Percentiles rank a stretch among this genome's conserved stretches.
Conservation (phyloP, 108 stramenopile genomes). For the Cyclotella sp. region DNA sequence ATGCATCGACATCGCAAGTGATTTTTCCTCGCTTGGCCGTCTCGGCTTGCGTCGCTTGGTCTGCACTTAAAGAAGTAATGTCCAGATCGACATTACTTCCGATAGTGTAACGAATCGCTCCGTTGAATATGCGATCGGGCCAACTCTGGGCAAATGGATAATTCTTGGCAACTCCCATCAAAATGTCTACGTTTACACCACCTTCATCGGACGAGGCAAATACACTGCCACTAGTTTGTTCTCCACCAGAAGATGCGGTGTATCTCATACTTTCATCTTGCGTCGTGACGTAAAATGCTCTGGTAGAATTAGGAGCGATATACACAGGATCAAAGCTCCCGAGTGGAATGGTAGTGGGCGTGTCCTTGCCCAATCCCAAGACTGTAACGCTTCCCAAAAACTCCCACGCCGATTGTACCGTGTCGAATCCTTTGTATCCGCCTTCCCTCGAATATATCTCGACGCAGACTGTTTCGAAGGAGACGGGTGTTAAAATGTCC, state of each 20-base stretch:
- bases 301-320: slow-evolving; percentile 15
- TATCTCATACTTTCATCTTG: slow-evolving; percentile 47
- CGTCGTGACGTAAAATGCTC: slow-evolving; percentile 45
- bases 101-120: slow-evolving; percentile 33
- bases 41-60: slow-evolving; percentile 53
- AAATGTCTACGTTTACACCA: slow-evolving; percentile 28
- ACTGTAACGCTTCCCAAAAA: slow-evolving; percentile 45
- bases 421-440: slow-evolving; percentile 17
- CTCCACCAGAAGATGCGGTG: slow-evolving; percentile 33
- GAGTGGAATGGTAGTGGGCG: slow-evolving; percentile 39
- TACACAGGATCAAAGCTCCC: slow-evolving; percentile 37
- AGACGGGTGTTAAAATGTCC: slow-evolving; percentile 65
- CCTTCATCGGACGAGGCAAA: slow-evolving; percentile 15
- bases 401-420: slow-evolving; percentile 16
- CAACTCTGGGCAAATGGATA: slow-evolving; percentile 46
- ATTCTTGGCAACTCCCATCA: slow-evolving; percentile 47
- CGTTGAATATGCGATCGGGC: slow-evolving; percentile 50
- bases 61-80: slow-evolving; percentile 14
- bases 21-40: slow-evolving; percentile 53
- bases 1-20: slow-evolving; percentile 33
- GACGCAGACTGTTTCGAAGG: slow-evolving; percentile 27
- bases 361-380: slow-evolving; percentile 34
- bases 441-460: slow-evolving; percentile 42
- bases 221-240: slow-evolving; percentile 20
- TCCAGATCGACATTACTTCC: slow-evolving; percentile 24